These are phyloP conservation scores for Dendrobium huoshanense DNA, from an alignment of 106 monocot genomes.

Conservation along the genomic window DNA sequence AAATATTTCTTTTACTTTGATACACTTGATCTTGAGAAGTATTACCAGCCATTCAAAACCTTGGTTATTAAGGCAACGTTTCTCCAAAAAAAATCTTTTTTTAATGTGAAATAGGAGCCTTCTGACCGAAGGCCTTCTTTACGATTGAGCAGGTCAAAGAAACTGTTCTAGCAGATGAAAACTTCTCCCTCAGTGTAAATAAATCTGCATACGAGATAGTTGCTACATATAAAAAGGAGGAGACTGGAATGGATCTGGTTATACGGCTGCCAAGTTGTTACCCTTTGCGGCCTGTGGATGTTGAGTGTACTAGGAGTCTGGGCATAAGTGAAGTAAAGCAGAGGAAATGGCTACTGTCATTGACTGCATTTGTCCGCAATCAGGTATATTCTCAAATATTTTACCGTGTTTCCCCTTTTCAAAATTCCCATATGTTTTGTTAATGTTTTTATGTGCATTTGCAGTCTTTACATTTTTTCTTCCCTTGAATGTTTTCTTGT, in stretches of 20 bases:
- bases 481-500: too few relatives aligned
- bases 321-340: slow-evolving; percentile 91
- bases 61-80: not conserved
- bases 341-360: slow-evolving; percentile 89
- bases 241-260: slow-evolving; percentile 94
- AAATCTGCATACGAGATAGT: slow-evolving; percentile 81
- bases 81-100: not conserved
- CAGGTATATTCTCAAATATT: slow-evolving; percentile 39
- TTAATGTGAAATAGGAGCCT: not conserved
- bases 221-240: slow-evolving; percentile 98
- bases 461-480: too few relatives aligned
- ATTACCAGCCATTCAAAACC: not conserved
- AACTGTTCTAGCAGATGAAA: slow-evolving; percentile 60
- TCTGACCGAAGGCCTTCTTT: not conserved
- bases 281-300: slow-evolving; percentile 85
- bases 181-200: slow-evolving; percentile 80
- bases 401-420: too few relatives aligned
- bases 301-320: slow-evolving; percentile 84
- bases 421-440: too few relatives aligned
- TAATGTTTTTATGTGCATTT: too few relatives aligned
- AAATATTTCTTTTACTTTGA: not conserved
- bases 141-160: slow-evolving; percentile 64
- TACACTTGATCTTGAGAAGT: too few relatives aligned
- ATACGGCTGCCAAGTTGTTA: slow-evolving; percentile 84
- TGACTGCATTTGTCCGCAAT: slow-evolving; percentile 92